Conservation (phyloP, 495 filamentous ascomycete species). For the Zalerion maritima region DNA sequence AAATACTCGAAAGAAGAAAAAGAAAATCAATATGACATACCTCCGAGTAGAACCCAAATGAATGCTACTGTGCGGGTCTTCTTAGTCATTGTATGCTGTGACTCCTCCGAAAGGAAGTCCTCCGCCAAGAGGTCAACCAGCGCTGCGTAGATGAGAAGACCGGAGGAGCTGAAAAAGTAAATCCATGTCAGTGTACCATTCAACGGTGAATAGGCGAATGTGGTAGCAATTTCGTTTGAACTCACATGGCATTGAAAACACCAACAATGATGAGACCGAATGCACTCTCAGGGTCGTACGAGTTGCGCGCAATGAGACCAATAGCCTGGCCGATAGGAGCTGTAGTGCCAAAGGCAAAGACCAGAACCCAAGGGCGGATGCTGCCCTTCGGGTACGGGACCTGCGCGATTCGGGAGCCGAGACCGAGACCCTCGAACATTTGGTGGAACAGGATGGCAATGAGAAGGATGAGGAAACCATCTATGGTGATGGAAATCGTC, state of each 20-base stretch:
- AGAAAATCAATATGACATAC: slow-evolving; percentile 11
- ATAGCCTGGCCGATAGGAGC: slow-evolving; percentile 46
- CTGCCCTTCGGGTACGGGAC: slow-evolving; percentile 34
- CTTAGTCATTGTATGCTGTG: slow-evolving; percentile 23
- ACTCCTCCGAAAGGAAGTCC: slow-evolving; percentile 48
- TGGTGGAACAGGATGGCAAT: slow-evolving; percentile 57
- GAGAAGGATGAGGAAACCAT: slow-evolving; percentile 51
- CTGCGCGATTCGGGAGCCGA: slow-evolving; percentile 46
- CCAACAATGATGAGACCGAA: slow-evolving; percentile 53
- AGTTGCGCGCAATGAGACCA: slow-evolving; percentile 37
- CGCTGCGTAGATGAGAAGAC: slow-evolving; percentile 45
- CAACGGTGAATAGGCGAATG: too few relatives aligned
- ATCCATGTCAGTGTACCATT: not conserved
- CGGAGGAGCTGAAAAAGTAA: slow-evolving; percentile 28
- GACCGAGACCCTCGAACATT: slow-evolving; percentile 55
- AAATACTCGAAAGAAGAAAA: not conserved
- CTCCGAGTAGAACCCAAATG: slow-evolving; percentile 25
- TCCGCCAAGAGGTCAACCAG: slow-evolving; percentile 48
- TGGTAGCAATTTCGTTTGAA: too few relatives aligned
- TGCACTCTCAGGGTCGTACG: slow-evolving; percentile 49
- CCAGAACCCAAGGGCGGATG: slow-evolving; percentile 46
- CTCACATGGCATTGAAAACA: slow-evolving; percentile 52
- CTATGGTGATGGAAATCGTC: slow-evolving; percentile 48
- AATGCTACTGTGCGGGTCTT: slow-evolving; percentile 29
- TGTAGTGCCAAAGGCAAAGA: slow-evolving; percentile 45